These are phyloP conservation scores for Serendipita indica DNA, from an alignment of 768 basidiomycete species.

Conservation along the genomic window DNA sequence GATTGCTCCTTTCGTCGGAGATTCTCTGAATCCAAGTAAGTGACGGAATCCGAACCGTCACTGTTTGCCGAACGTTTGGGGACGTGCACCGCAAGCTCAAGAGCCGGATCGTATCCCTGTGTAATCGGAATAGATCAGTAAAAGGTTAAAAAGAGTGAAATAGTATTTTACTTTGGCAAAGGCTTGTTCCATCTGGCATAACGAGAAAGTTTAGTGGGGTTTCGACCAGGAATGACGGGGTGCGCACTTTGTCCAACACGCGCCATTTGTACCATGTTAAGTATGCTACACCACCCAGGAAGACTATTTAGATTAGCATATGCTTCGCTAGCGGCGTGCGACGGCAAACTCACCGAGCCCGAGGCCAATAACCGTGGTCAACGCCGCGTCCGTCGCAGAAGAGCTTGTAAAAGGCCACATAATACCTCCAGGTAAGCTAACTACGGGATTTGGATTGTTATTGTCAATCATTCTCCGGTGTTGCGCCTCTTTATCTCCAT, in stretches of 20 bases:
- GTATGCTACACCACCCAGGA: conserved; percentile 58
- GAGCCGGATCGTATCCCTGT: conserved; percentile 63
- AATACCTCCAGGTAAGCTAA: neutral
- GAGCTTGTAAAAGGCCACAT: neutral
- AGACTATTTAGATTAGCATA: conserved; percentile 29
- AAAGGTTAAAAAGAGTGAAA: neutral
- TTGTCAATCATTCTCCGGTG: neutral
- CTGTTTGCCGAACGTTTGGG: conserved; percentile 24
- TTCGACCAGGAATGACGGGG: neutral
- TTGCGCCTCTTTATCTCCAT: neutral
- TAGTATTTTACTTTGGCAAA: conserved; percentile 44
- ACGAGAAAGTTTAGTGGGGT: neutral
- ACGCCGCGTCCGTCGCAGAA: conserved; percentile 30
- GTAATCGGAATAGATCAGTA: neutral
- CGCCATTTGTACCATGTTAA: conserved; percentile 69
- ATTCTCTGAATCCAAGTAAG: conserved; percentile 30
- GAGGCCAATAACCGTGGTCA: conserved; percentile 48
- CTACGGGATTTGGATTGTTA: conserved; percentile 3
- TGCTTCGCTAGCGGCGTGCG: neutral
- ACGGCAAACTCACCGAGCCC: conserved; percentile 35
- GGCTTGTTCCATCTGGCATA: conserved; percentile 67
- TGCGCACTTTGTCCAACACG: conserved; percentile 58
- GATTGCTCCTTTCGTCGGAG: conserved; percentile 63
- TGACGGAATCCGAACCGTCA: conserved; percentile 20
- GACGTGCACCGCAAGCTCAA: conserved; percentile 45